A percentile compares a stretch with the other conserved stretches of the same genome.
phyloP scores from a whole-genome alignment of 768 basidiomycete genomes.

The Serendipita sp. region DNA sequence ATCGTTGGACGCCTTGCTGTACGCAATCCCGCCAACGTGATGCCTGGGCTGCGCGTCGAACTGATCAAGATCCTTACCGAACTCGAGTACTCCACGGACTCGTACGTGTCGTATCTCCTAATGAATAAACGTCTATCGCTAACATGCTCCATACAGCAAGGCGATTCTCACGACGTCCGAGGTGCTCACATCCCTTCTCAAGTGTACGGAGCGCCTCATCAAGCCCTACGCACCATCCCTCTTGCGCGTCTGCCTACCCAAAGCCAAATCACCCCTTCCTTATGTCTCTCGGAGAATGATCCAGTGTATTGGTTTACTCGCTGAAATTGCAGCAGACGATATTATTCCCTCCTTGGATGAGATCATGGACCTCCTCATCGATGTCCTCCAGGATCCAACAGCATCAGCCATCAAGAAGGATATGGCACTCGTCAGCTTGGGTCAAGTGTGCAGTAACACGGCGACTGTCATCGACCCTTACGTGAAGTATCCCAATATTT shows the following conservation, averaged over 20 bases:
- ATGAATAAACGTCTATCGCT: neutral
- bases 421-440: slow-evolving; percentile 31
- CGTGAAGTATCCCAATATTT: slow-evolving; percentile 28
- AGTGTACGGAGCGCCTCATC: slow-evolving; percentile 28
- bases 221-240: slow-evolving; percentile 32
- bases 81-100: slow-evolving; percentile 30
- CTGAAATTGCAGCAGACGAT: slow-evolving; percentile 31
- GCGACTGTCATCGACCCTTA: slow-evolving; percentile 33
- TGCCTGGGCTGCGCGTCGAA: slow-evolving; percentile 31
- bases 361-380: slow-evolving; percentile 30
- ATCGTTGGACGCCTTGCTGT: slow-evolving; percentile 31
- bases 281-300: slow-evolving; percentile 29
- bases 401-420: slow-evolving; percentile 24
- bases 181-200: slow-evolving; percentile 29
- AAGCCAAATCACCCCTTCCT: slow-evolving; percentile 24
- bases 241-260: slow-evolving; percentile 30
- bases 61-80: slow-evolving; percentile 35
- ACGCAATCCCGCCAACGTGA: slow-evolving; percentile 35
- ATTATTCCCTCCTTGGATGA: slow-evolving; percentile 24
- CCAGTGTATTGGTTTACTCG: slow-evolving; percentile 30
- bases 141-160: slow-evolving; percentile 12
- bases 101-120: slow-evolving; percentile 18
- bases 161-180: slow-evolving; percentile 30
- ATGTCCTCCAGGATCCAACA: slow-evolving; percentile 30
- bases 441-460: slow-evolving; percentile 30